Conservation (phyloP, 148 eudicot genomes). For the Dianthus caryophyllus region DNA sequence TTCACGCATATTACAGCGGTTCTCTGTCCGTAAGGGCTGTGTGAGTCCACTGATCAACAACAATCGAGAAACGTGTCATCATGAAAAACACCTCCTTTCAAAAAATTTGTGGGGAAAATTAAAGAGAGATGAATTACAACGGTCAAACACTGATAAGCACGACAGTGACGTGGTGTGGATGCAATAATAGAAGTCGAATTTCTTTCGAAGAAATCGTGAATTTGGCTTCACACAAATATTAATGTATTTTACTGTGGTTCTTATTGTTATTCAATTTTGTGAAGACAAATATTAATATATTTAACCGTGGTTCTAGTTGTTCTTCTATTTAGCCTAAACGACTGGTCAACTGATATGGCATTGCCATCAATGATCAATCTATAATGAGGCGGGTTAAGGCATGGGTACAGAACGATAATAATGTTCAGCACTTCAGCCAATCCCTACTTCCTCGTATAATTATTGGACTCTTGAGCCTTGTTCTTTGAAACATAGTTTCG, state of each 20-base stretch:
- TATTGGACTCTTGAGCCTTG: not conserved
- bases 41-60: constrained; percentile 60
- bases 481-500: no score
- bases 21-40: constrained; percentile 82
- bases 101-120: not conserved
- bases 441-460: no score
- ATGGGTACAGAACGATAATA: not conserved
- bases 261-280: not conserved
- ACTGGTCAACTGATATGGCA: not conserved
- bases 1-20: constrained; percentile 79
- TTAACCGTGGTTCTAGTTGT: not conserved
- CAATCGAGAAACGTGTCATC: not conserved
- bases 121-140: not conserved
- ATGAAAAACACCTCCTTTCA: constrained; percentile 8
- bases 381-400: not conserved
- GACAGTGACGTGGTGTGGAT: not conserved
- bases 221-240: not conserved
- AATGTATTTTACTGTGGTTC: not conserved
- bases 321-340: not conserved
- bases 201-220: not conserved
- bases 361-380: not conserved
- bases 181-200: not conserved
- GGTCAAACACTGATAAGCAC: not conserved
- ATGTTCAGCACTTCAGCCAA: not conserved
- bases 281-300: not conserved